Base-by-base conservation (phyloP, 805 yeast species). In the Sugiyamaella marilandica region DNA sequence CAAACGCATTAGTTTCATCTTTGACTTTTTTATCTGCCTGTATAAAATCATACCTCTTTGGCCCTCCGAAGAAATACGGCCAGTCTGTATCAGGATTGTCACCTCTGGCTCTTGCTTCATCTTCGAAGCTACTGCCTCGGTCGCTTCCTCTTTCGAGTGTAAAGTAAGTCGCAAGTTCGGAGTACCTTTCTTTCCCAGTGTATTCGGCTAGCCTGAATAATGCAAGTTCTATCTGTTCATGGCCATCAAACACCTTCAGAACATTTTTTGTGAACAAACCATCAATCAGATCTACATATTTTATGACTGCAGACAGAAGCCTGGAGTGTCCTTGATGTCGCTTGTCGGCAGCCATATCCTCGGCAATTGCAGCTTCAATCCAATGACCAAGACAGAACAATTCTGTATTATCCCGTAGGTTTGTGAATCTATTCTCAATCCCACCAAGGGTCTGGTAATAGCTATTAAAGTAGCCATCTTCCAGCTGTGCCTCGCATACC, bases 181-280 rank as follows among this genome's bases (percentile, higher is more conserved):
- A 55, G 45, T 60, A 59, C 46, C 50, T 57, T n/a, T 51, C 36
- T 1, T 62, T 57, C 2, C 61, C 58, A 29, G 49, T 57, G 5
- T 61, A 49, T 16, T 55, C 54, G 7, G 55, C 37, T 29, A 64
- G 51, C 51, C 60, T 59, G 10, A 62, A 61, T 24, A 64, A 41
- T 5, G 68, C 62, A 13, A 64, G 53, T 49, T 64, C 68, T 18
- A 64, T 58, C 45, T 64, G 66, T 29, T 59, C 59, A 37, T 64
- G 68, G 5, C 68, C 68, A 8, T 65, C 29, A 7, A 24, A 24
- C 29, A 24, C 29, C 7, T 24, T 24, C 7, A 5, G 29, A 24
- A 7, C 29, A 64, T 45, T 64, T 64, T 8, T 65, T 65, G 34
- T 59, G 63, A 2, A 50, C 8, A 19, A 24, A 45, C 10, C 35